Conservation (phyloP, 2,329 filamentous ascomycete genomes). For the Venturia nashicola region DNA sequence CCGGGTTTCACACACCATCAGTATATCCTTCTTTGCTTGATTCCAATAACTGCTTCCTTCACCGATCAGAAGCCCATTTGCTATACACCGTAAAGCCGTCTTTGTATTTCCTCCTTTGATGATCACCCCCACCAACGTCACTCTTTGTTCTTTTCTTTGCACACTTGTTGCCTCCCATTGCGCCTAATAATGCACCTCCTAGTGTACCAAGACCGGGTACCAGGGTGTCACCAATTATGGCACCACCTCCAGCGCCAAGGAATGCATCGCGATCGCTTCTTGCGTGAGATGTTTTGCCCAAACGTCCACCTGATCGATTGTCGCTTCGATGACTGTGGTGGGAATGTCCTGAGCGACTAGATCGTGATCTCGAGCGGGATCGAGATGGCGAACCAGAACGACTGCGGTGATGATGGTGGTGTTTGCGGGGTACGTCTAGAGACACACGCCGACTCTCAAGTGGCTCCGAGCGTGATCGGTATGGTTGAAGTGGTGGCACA, state of each 20-base stretch:
- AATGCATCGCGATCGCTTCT: conserved; percentile 25
- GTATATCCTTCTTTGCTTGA: neutral
- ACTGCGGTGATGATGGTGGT: conserved; percentile 12
- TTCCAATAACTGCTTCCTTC: neutral
- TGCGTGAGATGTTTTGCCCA: conserved; percentile 4
- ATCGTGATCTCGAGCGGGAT: conserved; percentile 12
- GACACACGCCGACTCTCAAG: neutral
- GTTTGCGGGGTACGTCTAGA: conserved; percentile 10
- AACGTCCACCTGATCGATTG: conserved; percentile 6
- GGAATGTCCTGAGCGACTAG: conserved; percentile 12
- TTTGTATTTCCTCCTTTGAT: neutral
- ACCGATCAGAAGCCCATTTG: neutral
- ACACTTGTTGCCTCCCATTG: conserved; percentile 5
- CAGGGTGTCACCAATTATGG: conserved; percentile 30
- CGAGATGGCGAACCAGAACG: conserved; percentile 11
- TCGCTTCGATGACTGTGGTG: conserved; percentile 9
- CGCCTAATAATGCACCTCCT: conserved; percentile 2
- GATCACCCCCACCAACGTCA: neutral
- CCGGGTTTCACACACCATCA: neutral
- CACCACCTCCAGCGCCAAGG: conserved; percentile 31
- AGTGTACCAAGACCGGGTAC: conserved; percentile 26
- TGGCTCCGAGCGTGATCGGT: conserved; percentile 7
- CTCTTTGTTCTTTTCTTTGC: neutral
- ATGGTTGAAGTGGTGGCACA: conserved; percentile 1
- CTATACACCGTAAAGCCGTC: conserved; percentile 9